phyloP scores from a whole-genome alignment of 2,329 filamentous ascomycete genomes.

The Trichoderma sp. region DNA sequence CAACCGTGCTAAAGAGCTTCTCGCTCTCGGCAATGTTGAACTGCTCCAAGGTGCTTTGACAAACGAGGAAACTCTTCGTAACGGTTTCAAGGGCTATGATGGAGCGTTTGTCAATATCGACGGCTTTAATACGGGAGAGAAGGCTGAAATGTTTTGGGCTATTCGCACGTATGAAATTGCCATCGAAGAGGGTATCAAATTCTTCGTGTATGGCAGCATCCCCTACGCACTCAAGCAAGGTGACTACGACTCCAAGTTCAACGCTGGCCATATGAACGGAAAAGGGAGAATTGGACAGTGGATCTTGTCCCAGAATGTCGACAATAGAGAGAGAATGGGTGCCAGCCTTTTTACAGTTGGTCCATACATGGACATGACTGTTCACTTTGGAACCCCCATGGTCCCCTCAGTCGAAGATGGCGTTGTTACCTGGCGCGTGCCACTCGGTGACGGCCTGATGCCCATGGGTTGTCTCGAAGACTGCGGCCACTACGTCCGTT shows the following conservation, averaged over 20 bases:
- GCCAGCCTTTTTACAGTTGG: not conserved
- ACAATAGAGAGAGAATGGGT: not conserved
- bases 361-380: not conserved
- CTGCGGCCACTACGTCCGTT: not conserved
- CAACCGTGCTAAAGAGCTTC: not conserved
- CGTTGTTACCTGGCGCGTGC: not conserved
- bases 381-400: not conserved
- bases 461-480: conserved; percentile 1
- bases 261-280: not conserved
- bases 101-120: conserved; percentile 7
- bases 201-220: not conserved
- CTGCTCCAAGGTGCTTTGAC: not conserved
- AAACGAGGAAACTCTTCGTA: not conserved
- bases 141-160: conserved; percentile 5
- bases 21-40: conserved; percentile 6
- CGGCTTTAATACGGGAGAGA: not conserved
- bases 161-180: conserved; percentile 11
- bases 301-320: not conserved
- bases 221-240: not conserved
- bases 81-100: not conserved
- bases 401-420: not conserved
- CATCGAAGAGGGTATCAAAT: conserved; percentile 9
- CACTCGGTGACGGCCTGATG: not conserved
- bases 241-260: conserved; percentile 2
- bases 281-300: not conserved